Evolutionary conservation across 2,329 filamentous ascomycete genomes (phyloP).

Genomic region (Aureobasidium mangrovei): DNA sequence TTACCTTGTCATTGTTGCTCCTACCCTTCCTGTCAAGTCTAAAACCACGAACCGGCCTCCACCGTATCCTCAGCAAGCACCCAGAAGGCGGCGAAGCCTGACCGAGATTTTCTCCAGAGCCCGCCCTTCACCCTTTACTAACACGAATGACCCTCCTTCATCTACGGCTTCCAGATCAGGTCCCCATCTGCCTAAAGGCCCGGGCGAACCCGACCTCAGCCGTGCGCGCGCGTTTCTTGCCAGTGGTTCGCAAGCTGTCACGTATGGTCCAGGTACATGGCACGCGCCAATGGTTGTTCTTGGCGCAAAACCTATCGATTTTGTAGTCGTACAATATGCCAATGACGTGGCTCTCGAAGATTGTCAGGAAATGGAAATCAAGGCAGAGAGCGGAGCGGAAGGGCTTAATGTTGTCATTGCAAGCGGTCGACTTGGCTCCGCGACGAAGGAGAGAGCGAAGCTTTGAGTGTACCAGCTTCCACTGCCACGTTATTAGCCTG

Average conservation of each 20-base stretch:
- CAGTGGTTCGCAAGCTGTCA: constrained; percentile 70
- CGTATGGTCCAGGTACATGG: constrained; percentile 86
- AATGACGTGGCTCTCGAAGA: constrained; percentile 79
- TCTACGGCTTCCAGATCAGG: constrained; percentile 12
- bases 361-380: constrained; percentile 65
- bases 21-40: constrained; percentile 49
- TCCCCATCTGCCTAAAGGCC: constrained; percentile 30
- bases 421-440: constrained; percentile 15
- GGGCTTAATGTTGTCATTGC: constrained; percentile 24
- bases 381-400: constrained; percentile 27
- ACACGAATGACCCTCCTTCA: constrained; percentile 33
- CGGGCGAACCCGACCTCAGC: constrained; percentile 62
- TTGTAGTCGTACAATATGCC: constrained; percentile 80
- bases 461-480: constrained; percentile 4
- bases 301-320: constrained; percentile 63
- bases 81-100: constrained; percentile 20
- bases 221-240: constrained; percentile 71
- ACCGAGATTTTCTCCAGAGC: constrained; percentile 35
- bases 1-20: constrained; percentile 85
- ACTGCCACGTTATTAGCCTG: background rate
- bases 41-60: constrained; percentile 26
- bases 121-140: constrained; percentile 41
- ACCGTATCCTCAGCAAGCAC: constrained; percentile 35
- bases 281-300: constrained; percentile 94
- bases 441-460: background rate